A percentile compares a stretch with the other conserved stretches of the same genome.
These are phyloP conservation scores for Colletotrichum viniferum DNA, from an alignment of 2,329 filamentous ascomycete species.

Conservation along the genomic window DNA sequence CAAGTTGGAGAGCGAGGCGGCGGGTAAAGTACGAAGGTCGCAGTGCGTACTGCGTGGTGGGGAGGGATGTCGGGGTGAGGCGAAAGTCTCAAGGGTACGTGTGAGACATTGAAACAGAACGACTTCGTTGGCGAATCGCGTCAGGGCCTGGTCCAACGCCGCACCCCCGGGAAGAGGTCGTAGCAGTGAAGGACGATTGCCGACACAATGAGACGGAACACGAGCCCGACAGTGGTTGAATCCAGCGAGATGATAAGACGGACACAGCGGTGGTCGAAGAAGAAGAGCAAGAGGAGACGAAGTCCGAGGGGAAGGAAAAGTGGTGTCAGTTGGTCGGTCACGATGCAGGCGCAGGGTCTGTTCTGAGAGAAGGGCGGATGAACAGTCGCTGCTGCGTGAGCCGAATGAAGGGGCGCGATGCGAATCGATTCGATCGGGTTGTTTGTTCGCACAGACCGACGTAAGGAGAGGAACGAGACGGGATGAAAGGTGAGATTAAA, in stretches of 20 bases:
- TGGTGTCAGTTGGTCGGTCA: background rate
- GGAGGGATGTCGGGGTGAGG: background rate
- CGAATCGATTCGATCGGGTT: background rate
- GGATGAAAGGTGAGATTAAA: slow-evolving; percentile 16
- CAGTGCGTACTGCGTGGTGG: background rate
- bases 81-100: slow-evolving; percentile 3
- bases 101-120: slow-evolving; percentile 15
- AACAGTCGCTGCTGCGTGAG: background rate
- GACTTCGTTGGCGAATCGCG: slow-evolving; percentile 10
- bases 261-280: background rate
- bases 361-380: background rate
- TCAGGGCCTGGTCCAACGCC: background rate
- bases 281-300: background rate
- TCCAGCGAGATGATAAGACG: background rate
- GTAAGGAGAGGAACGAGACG: slow-evolving; percentile 12
- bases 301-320: background rate
- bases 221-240: background rate
- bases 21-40: background rate
- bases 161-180: background rate
- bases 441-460: slow-evolving; percentile 15
- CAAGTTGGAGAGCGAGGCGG: background rate
- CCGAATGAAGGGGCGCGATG: background rate
- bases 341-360: background rate
- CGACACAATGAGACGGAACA: slow-evolving; percentile 5
- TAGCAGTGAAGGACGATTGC: background rate